Base-by-base conservation (phyloP, 257 asterid species). In the Penstemon davidsonii region DNA sequence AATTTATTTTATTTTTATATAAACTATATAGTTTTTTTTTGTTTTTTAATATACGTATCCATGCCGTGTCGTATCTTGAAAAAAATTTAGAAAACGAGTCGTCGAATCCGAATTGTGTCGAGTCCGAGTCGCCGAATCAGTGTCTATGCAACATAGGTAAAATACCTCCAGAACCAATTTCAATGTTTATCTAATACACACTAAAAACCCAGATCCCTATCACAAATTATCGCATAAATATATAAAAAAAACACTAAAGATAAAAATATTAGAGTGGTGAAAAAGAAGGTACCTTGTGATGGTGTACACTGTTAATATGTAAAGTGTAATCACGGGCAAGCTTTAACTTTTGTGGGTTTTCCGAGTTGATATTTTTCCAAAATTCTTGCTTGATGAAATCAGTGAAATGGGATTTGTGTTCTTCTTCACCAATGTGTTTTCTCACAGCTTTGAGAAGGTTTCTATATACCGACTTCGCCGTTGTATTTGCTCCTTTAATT, bases 261-360 rank as follows among this genome's bases (percentile, higher is more conserved):
- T 25, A 25, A 25, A 25, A 25, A 25, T 25, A 25, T 25, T 25
- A 3, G 10, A 3, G 10, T 5, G 19, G 67, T 5, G 10, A 19
- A 3, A 25, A 18, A 42, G 59, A 62, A 44, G 15, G 63, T 57
- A 89, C 98, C 98, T 86, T 90, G 50, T 92, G 96, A 68, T 90
- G 94, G 73, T 92, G 96, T 41, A 92, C 91, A 73, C 89, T 92
- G 78, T 85, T 90, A 18, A 92, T 89, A 68, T 86, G 81, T 60
- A 70, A 66, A 36, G 96, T 54, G 75, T 90, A 92, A 76, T 86
- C 86, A 69, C 55, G 69, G 54, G 98, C 96, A 64, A 92, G 90
- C 80, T 80, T 88, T 74, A 86, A 47, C 40, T 67, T 76, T 42
- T 73, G 74, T 36, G 88, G 70, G 76, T 84, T 70, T 8, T 49